Conservation (phyloP, 2,329 filamentous ascomycete species). For the Neobulgaria alba region DNA sequence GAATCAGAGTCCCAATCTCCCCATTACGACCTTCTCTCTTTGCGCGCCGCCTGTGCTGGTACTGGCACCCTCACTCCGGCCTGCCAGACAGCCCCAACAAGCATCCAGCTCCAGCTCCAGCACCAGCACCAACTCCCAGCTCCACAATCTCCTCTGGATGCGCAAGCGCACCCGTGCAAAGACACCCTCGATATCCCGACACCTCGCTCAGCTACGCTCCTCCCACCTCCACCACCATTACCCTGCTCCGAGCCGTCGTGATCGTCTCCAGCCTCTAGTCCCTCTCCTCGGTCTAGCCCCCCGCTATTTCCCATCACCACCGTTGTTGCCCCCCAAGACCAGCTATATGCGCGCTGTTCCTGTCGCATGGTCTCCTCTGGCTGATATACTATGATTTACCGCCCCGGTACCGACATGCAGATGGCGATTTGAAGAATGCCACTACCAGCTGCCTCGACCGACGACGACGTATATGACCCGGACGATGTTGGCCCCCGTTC, state of each 20-base stretch:
- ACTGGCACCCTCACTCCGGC: background rate
- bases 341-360: background rate
- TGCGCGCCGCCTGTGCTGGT: background rate
- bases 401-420: constrained; percentile 8
- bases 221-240: background rate
- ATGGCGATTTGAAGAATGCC: constrained; percentile 19
- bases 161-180: background rate
- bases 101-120: background rate
- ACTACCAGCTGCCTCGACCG: constrained; percentile 5
- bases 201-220: background rate
- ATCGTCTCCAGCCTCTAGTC: background rate
- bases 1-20: background rate
- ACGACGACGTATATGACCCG: constrained; percentile 35
- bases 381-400: constrained; percentile 9
- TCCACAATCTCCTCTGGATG: constrained; percentile 1
- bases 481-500: constrained; percentile 39
- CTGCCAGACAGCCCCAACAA: background rate
- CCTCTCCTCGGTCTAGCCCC: background rate
- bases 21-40: background rate
- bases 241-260: background rate
- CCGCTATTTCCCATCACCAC: constrained; percentile 2
- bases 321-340: background rate
- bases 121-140: background rate
- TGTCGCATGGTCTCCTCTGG: constrained; percentile 7
- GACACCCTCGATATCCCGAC: background rate